A percentile compares a stretch with the other conserved stretches of the same genome.
These are phyloP conservation scores for Backusella macrospora DNA, from an alignment of 192 early-diverging fungal species.

Conservation along the genomic window DNA sequence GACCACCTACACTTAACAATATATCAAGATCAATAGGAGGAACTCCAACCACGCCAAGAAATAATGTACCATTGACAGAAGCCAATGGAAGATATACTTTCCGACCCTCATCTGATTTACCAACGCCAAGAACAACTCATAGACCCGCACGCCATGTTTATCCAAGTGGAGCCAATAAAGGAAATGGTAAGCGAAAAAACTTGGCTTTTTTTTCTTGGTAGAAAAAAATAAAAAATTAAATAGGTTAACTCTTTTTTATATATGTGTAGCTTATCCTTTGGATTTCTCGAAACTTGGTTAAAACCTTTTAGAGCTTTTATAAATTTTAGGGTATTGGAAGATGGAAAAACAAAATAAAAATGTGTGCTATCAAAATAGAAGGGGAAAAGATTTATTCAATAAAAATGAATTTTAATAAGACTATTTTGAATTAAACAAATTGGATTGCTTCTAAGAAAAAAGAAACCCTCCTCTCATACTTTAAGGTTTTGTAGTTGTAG, in stretches of 20 bases:
- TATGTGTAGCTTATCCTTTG: slow-evolving; percentile 20
- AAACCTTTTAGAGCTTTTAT: neutral
- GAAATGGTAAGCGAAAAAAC: slow-evolving; percentile 26
- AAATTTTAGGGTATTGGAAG: neutral
- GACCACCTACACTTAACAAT: neutral
- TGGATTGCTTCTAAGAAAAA: no score
- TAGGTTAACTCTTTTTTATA: neutral
- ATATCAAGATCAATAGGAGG: neutral
- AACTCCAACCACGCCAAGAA: neutral
- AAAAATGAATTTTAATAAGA: no score
- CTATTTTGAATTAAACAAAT: no score
- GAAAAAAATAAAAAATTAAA: neutral
- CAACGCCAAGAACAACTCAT: slow-evolving; percentile 14
- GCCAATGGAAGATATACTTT: slow-evolving; percentile 32
- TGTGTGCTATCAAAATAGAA: no score
- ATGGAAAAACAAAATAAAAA: no score
- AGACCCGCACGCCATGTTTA: slow-evolving; percentile 18
- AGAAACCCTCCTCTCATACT: no score
- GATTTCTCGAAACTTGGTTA: slow-evolving; percentile 6
- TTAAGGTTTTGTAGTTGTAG: no score
- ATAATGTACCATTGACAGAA: slow-evolving; percentile 23
- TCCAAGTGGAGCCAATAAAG: slow-evolving; percentile 27
- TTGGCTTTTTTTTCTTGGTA: neutral
- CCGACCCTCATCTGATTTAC: slow-evolving; percentile 26
- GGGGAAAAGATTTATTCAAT: no score